Conservation (phyloP, 306 rosid species). For the Rubus idaeus region DNA sequence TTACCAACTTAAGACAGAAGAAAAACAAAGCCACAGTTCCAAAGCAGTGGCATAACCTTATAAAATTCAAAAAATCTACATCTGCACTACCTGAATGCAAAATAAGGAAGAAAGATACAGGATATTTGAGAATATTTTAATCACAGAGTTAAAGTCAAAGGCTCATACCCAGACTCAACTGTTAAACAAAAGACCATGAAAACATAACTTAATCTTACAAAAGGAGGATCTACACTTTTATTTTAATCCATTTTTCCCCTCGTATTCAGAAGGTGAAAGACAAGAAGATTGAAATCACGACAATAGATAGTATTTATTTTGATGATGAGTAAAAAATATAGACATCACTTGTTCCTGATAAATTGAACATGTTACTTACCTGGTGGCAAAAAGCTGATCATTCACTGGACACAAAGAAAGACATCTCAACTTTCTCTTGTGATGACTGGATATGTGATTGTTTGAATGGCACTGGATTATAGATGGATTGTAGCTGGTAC, state of each 20-base stretch:
- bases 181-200: background rate
- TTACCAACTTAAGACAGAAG: background rate
- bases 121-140: background rate
- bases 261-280: background rate
- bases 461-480: constrained; percentile 49
- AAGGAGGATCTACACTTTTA: no score
- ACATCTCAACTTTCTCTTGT: constrained; percentile 87
- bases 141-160: background rate
- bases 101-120: background rate
- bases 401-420: constrained; percentile 76
- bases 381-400: constrained; percentile 82
- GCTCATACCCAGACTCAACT: background rate
- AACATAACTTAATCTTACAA: background rate
- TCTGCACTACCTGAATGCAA: background rate
- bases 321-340: background rate
- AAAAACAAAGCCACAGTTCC: background rate
- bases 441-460: constrained; percentile 81
- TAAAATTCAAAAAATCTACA: background rate
- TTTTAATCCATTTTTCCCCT: background rate
- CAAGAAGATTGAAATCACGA: background rate
- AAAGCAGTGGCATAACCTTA: constrained; percentile 3
- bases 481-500: constrained; percentile 43
- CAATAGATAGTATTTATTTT: background rate
- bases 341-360: constrained; percentile 4
- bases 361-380: constrained; percentile 40